Conservation (phyloP, 2,329 filamentous ascomycete species). For the Myriosclerotinia curreyana region DNA sequence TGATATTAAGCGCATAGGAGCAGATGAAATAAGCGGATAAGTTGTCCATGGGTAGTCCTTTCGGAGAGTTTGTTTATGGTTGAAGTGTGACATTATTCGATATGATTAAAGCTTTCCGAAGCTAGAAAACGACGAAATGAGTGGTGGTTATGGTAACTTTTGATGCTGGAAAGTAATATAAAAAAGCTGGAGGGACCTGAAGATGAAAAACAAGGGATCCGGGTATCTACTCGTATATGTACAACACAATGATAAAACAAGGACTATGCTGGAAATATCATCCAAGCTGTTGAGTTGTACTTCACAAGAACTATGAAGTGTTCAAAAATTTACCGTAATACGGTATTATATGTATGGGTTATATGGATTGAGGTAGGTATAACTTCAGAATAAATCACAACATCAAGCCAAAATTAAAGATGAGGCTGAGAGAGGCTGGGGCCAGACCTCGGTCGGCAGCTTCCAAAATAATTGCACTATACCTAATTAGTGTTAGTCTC, state of each 20-base stretch:
- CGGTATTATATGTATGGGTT: conserved; percentile 2
- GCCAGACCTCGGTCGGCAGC: conserved; percentile 8
- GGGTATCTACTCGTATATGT: not conserved
- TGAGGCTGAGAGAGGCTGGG: conserved; percentile 14
- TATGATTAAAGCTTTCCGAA: not conserved
- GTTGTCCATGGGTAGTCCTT: conserved; percentile 24
- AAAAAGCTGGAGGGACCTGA: conserved; percentile 5
- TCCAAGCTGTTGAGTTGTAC: not conserved
- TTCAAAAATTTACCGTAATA: not conserved
- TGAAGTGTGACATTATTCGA: conserved; percentile 15
- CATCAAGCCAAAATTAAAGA: not conserved
- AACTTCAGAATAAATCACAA: conserved; percentile 5
- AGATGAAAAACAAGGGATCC: conserved; percentile 2
- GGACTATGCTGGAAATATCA: conserved; percentile 1
- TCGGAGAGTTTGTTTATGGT: conserved; percentile 19
- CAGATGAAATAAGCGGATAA: conserved; percentile 51
- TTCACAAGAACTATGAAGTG: not conserved
- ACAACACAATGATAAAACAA: not conserved
- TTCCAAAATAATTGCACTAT: not conserved
- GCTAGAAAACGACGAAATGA: not conserved
- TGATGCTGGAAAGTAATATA: not conserved
- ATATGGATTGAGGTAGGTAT: not conserved
- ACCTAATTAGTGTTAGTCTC: not conserved
- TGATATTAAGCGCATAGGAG: conserved; percentile 67
- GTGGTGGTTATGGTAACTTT: not conserved